Evolutionary conservation across 306 rosid species (phyloP).

Genomic region (Pyrus bretschneideri): DNA sequence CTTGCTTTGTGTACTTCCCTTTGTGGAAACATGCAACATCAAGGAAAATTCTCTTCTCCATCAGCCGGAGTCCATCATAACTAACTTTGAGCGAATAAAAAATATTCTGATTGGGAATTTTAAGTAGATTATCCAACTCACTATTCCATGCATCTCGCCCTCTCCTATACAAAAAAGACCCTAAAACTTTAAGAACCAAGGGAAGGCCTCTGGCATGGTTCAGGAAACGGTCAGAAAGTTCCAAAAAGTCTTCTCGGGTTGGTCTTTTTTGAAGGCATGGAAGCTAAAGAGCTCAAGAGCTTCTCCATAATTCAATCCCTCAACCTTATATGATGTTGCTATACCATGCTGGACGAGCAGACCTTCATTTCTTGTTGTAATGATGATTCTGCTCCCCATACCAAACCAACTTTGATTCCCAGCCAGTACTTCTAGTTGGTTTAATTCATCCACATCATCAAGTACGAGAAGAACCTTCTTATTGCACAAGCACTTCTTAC

Average conservation of each 20-base stretch:
- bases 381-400: conserved; percentile 27
- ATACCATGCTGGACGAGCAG: conserved; percentile 16
- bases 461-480: background rate
- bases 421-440: background rate
- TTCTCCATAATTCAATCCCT: background rate
- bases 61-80: conserved; percentile 14
- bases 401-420: conserved; percentile 3
- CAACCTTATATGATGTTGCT: background rate
- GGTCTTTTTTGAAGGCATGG: background rate
- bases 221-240: background rate
- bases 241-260: background rate
- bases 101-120: conserved; percentile 3
- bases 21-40: background rate
- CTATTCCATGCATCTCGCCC: conserved; percentile 14
- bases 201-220: conserved; percentile 17
- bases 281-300: conserved; percentile 7
- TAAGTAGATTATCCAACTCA: background rate
- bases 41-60: conserved; percentile 9
- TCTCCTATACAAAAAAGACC: conserved; percentile 26
- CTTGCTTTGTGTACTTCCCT: conserved; percentile 19
- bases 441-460: conserved; percentile 31
- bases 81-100: conserved; percentile 21
- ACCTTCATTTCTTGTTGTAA: conserved; percentile 21
- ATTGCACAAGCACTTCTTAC: conserved; percentile 8
- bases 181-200: conserved; percentile 19